Base-by-base conservation (phyloP, 176 grass and related monocot genomes). In the Avena sativa region DNA sequence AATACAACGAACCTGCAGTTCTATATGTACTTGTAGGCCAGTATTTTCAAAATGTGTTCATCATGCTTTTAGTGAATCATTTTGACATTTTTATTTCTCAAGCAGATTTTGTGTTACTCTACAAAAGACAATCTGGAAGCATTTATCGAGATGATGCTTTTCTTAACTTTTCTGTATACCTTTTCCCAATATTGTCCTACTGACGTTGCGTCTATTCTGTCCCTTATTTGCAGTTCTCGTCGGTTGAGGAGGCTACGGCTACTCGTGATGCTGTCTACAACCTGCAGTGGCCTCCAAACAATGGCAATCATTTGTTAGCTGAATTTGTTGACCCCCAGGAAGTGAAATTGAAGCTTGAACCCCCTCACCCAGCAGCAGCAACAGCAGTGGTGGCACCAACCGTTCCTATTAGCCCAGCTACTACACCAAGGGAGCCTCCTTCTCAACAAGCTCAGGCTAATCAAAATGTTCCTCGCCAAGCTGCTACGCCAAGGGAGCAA, bases 301-400 rank as follows among this genome's bases (percentile, higher is more conserved):
- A 95, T 64, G 97, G 94, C 28, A 99, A 99, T 84, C 89, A 90
- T 74, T 81, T 99, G 76, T 74, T 94, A 47, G 97, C 91, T 20
- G 97, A 99, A 83, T 99, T 99, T 87, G 92, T 99, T 80, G 92
- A 99, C 85, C 91, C 94, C 43, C 90, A 91, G 60, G 97, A 99
- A 68, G 94, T 99, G 52, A 99, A 97, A 81, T 80, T 86, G 46
- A 90, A 89, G 52, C 49, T 91, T 59, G 91, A 93, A 12, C 79
- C 90, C 12, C 92, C 92, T 74, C 74, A 83, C 28, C 80, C 83
- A 8, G 50, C 50, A 51, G 47, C 74, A 36, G 74, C 49, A 21
- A 0, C 40, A n/a, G 40, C 20, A 5, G 40, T 12, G 38, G 38
- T 8, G 9, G 69, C 79, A 8, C 61, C 50, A 10, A 48, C 79